Evolutionary conservation across 257 asterid species (phyloP).

Genomic region (Solanum peruvianum): DNA sequence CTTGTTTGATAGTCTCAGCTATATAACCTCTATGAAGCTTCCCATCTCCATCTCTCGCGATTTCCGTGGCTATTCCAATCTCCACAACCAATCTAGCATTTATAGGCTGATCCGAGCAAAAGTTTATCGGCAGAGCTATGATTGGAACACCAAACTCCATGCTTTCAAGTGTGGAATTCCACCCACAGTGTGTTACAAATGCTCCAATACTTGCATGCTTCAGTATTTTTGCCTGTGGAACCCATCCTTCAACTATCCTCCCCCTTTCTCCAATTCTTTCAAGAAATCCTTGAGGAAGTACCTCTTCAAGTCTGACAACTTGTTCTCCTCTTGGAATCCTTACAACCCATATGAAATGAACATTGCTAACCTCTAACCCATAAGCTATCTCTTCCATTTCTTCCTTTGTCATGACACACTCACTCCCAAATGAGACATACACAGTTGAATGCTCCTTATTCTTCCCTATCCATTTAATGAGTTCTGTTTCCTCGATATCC

Average conservation of each 20-base stretch:
- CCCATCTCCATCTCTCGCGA: background rate
- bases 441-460: constrained; percentile 22
- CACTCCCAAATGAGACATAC: constrained; percentile 10
- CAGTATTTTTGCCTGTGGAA: background rate
- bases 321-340: constrained; percentile 28
- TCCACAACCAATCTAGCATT: background rate
- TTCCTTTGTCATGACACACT: constrained; percentile 23
- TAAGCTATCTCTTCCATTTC: constrained; percentile 40
- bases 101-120: background rate
- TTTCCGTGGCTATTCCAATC: background rate
- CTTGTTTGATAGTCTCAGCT: background rate
- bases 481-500: background rate
- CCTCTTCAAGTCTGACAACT: background rate
- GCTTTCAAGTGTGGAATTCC: background rate
- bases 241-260: background rate
- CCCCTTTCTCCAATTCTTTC: background rate
- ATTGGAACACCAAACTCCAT: background rate
- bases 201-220: background rate
- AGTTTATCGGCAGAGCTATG: background rate
- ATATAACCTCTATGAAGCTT: background rate
- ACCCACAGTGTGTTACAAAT: background rate
- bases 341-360: background rate
- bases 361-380: constrained; percentile 43
- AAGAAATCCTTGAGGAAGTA: constrained; percentile 20
- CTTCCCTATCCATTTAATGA: constrained; percentile 36